Evolutionary conservation across 129 eudicot species (phyloP).

Genomic region (Saussurea involucrata): DNA sequence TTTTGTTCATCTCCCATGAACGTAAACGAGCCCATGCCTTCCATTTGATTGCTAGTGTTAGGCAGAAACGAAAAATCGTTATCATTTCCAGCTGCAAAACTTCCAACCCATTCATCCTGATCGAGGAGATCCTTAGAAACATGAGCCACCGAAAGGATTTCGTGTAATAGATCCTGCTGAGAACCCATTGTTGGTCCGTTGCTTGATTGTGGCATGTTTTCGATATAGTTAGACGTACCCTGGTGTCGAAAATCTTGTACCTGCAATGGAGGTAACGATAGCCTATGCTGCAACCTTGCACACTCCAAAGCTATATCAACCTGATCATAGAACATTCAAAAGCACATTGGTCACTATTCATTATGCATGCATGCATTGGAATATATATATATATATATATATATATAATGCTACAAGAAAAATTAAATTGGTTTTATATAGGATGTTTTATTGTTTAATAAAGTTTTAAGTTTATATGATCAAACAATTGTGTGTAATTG

Average conservation of each 20-base stretch:
- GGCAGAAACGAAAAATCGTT: constrained; percentile 53
- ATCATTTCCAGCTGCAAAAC: constrained; percentile 25
- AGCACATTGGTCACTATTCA: neutral
- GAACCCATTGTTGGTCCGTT: constrained; percentile 24
- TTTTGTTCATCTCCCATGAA: constrained; percentile 33
- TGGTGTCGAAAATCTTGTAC: constrained; percentile 55
- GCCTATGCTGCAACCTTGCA: constrained; percentile 81
- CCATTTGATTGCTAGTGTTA: constrained; percentile 34
- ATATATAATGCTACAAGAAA: too few relatives aligned
- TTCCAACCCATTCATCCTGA: constrained; percentile 60
- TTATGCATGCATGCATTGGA: neutral
- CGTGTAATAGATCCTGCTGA: constrained; percentile 54
- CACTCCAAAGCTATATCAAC: constrained; percentile 89
- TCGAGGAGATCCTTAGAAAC: constrained; percentile 60
- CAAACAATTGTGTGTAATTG: too few relatives aligned
- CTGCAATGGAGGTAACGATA: constrained; percentile 74
- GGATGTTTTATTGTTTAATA: too few relatives aligned
- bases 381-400: neutral
- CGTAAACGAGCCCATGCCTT: constrained; percentile 26
- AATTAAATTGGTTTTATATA: too few relatives aligned
- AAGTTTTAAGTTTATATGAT: too few relatives aligned
- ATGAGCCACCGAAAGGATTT: constrained; percentile 73
- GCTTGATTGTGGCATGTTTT: constrained; percentile 39
- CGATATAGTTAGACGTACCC: constrained; percentile 15
- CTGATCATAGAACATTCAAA: constrained; percentile 26